phyloP scores from a whole-genome alignment of 306 rosid genomes.

The Canavalia gladiata region DNA sequence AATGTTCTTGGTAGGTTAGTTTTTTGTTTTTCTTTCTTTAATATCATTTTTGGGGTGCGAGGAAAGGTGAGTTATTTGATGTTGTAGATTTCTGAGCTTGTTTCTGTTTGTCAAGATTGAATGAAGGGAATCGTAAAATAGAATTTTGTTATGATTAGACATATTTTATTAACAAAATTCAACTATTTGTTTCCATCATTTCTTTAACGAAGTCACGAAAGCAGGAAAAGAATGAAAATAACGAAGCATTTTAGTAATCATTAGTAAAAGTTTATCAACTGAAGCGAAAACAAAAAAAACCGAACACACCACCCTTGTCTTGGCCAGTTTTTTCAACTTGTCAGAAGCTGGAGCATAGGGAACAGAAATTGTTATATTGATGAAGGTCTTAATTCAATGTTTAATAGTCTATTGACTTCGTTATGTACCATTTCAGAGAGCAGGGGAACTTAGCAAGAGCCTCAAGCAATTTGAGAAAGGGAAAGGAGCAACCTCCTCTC shows the following conservation, averaged over 20 bases:
- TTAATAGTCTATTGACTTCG: not conserved
- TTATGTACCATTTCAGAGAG: conserved; percentile 55
- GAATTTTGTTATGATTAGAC: not conserved
- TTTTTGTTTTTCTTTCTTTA: not conserved
- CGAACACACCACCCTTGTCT: not conserved
- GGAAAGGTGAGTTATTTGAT: conserved; percentile 8
- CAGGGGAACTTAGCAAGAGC: conserved; percentile 60
- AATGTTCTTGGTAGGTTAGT: not conserved
- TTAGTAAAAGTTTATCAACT: conserved; percentile 44
- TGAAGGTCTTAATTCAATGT: not conserved
- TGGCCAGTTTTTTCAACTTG: not conserved
- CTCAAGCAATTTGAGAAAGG: conserved; percentile 57
- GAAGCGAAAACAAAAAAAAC: not conserved
- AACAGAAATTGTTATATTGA: not conserved
- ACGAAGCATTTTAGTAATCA: not conserved
- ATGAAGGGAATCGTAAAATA: not conserved
- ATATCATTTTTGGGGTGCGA: not conserved
- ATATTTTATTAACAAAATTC: not conserved
- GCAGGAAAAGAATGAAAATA: not conserved
- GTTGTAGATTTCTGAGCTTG: not conserved
- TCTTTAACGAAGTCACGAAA: not conserved
- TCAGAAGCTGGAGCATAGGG: not conserved
- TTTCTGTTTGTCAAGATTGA: not conserved
- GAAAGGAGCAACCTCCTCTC: conserved; percentile 47
- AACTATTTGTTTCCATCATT: not conserved